These are phyloP conservation scores for Diaporthe sp. DNA, from an alignment of 2,329 filamentous ascomycete species.

Conservation along the genomic window DNA sequence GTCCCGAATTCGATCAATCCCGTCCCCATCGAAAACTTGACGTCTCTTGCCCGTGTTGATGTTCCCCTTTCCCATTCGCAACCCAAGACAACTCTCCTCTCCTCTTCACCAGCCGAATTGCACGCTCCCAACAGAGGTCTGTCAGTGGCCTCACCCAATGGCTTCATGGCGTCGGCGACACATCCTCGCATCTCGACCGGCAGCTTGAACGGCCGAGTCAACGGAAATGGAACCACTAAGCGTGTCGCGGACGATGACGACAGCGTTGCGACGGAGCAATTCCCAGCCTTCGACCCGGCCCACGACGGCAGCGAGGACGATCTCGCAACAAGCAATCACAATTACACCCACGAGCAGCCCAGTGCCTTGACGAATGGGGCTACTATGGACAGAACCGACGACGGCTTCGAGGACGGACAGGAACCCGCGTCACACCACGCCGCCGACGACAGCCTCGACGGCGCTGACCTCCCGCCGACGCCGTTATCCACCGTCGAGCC, in stretches of 20 bases:
- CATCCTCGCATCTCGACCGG: constrained; percentile 32
- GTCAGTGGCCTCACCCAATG: constrained; percentile 39
- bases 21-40: constrained; percentile 26
- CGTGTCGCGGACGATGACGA: constrained; percentile 39
- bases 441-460: constrained; percentile 5
- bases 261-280: constrained; percentile 41
- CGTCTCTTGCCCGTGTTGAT: background rate
- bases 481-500: constrained; percentile 29
- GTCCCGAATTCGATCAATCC: constrained; percentile 9
- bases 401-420: background rate
- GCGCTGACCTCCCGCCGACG: constrained; percentile 17
- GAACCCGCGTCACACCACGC: background rate
- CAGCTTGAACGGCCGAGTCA: constrained; percentile 39
- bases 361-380: background rate
- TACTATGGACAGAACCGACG: background rate
- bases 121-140: constrained; percentile 19
- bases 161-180: constrained; percentile 42
- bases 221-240: constrained; percentile 29
- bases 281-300: constrained; percentile 41
- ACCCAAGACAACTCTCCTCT: background rate
- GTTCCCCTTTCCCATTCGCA: constrained; percentile 16
- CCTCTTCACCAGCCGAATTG: background rate
- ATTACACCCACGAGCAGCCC: constrained; percentile 38
- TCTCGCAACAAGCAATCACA: constrained; percentile 4
- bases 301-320: constrained; percentile 41